These are phyloP conservation scores for Thecaphora thlaspeos DNA, from an alignment of 1,284 basidiomycete genomes.

Conservation along the genomic window DNA sequence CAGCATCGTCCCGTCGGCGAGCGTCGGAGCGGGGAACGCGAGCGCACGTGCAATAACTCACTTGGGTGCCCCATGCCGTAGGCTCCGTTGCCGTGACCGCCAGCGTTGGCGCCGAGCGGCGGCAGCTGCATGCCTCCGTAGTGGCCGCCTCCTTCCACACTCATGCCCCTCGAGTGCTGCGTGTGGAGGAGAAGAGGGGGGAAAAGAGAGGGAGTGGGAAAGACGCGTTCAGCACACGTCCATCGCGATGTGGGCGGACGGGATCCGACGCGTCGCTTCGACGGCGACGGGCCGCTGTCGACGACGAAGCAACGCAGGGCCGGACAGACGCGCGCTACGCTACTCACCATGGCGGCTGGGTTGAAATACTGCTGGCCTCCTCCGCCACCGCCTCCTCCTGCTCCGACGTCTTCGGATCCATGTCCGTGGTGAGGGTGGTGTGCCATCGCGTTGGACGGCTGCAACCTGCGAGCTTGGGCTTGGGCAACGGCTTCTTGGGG, in stretches of 20 bases:
- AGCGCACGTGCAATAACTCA: too few relatives aligned
- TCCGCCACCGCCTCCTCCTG: too few relatives aligned
- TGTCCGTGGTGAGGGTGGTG: constrained; percentile 35
- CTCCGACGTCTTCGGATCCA: constrained; percentile 28
- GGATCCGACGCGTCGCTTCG: too few relatives aligned
- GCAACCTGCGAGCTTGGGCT: constrained; percentile 41
- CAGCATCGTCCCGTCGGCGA: too few relatives aligned
- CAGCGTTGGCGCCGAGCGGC: constrained; percentile 17
- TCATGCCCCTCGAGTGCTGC: too few relatives aligned
- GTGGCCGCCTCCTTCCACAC: constrained; percentile 27
- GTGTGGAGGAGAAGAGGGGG: neutral
- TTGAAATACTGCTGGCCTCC: constrained; percentile 37
- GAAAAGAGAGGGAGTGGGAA: constrained; percentile 1
- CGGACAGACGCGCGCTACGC: constrained; percentile 1
- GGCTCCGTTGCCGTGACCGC: constrained; percentile 34
- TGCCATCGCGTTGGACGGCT: constrained; percentile 31
- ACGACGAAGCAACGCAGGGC: neutral
- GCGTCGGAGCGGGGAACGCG: too few relatives aligned
- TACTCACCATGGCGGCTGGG: constrained; percentile 35
- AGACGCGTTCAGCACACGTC: neutral
- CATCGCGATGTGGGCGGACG: too few relatives aligned
- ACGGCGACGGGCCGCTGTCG: too few relatives aligned
- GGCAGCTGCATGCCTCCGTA: constrained; percentile 42
- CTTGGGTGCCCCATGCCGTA: constrained; percentile 27
- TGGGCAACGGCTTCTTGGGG: constrained; percentile 43